Percentiles rank a stretch among this genome's conserved stretches.
Conservation (phyloP, 495 filamentous ascomycete genomes). For the Daldinia childiae region DNA sequence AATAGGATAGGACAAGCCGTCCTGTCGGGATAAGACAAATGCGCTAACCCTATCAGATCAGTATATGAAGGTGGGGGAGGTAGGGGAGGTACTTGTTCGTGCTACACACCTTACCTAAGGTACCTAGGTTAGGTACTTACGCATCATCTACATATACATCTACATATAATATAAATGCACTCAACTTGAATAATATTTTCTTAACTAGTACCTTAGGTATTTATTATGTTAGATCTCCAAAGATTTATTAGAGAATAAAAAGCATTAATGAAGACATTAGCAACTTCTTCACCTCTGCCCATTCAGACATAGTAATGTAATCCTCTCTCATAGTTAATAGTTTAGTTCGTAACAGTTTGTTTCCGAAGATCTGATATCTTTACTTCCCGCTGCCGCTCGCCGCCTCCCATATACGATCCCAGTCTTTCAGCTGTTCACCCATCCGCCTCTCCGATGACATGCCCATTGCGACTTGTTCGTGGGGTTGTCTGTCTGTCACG, state of each 20-base stretch:
- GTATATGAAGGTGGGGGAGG: not conserved
- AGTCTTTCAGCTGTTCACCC: not conserved
- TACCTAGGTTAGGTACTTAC: no score
- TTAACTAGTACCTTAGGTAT: no score
- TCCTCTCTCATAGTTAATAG: not conserved
- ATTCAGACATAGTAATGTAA: not conserved
- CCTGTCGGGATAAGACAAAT: not conserved
- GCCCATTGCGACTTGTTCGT: conserved; percentile 26
- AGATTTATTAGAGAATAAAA: not conserved
- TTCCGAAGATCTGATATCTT: not conserved
- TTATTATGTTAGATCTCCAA: not conserved
- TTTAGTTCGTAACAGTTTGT: not conserved
- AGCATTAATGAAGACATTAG: not conserved
- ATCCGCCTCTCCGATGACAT: not conserved
- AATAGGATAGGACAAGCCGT: not conserved
- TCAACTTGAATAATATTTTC: not conserved
- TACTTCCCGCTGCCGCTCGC: conserved; percentile 6
- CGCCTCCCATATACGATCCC: conserved; percentile 15
- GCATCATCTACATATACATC: not conserved
- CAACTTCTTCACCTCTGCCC: not conserved
- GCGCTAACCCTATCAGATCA: not conserved
- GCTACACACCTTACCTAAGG: not conserved
- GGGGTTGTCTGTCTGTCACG: not conserved
- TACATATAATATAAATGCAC: not conserved
- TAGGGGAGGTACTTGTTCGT: not conserved